Base-by-base conservation (phyloP, 2,329 filamentous ascomycete genomes). In the Pezizomycotina sp. region DNA sequence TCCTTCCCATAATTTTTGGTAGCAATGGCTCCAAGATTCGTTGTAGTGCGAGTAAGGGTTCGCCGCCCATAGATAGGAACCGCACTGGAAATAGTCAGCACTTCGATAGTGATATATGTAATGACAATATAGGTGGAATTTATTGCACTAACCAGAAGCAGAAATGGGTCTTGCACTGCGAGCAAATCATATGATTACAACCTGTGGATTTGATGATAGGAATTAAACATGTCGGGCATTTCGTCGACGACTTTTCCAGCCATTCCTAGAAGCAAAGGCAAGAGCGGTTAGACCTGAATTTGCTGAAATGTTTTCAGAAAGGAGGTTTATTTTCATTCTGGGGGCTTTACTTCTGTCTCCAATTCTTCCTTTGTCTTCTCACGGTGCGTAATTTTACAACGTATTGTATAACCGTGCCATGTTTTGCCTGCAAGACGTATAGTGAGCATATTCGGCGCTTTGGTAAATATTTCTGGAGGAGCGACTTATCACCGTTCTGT, bases 31-130 rank as follows among this genome's bases (percentile, higher is more conserved):
- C 10, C 68, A 63, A 33, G 61, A 58, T 18, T 71, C 65, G 53
- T 92, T 92, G 61, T 84, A 98, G 56, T 98, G 89, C 36, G 66
- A 61, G 53, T 95, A 95, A 1, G 84, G 84, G 49, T 92, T 89
- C 12, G 61, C 64, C 0, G 78, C 71, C 37, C 76, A 68, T 26
- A 98, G 65, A 78, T 81, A 95, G n/a, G 74, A 68, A 1, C 77
- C 77, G 54, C 89, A 95, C 1, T 95, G 67, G 50, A n/a, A n/a
- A n/a, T n/a, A n/a, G n/a, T n/a, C n/a, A n/a, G n/a, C n/a, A n/a
- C n/a, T n/a, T n/a, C n/a, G n/a, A n/a, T n/a, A n/a, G n/a, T n/a
- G n/a, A n/a, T n/a, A n/a, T n/a, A n/a, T n/a, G n/a, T n/a, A n/a
- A n/a, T n/a, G n/a, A n/a, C n/a, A n/a, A n/a, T n/a, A n/a, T n/a